Evolutionary conservation across 768 basidiomycete genomes (phyloP), one percentile per base, ranked within the genome.

Genomic region (Hydnomerulius pinastri): DNA sequence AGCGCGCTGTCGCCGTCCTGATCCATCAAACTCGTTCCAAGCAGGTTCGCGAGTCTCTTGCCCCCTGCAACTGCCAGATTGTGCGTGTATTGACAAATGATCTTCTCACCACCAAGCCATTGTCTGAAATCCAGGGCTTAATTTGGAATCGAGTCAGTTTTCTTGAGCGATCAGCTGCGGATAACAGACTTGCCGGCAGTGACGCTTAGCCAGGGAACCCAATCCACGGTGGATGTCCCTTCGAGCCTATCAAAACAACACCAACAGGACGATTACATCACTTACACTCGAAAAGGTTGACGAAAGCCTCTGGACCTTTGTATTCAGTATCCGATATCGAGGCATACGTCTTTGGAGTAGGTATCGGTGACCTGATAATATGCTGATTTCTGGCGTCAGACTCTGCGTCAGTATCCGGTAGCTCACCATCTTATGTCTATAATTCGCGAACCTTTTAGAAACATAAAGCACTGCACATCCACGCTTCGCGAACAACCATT

Each of bases 401-500:
- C 29, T 0, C n/a, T n/a, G 7, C 36, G 37, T 18, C 25, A 27
- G 27, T 28, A 32, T 17, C 4, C 12, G 32, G 32, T 38, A 46
- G 10, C 9, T 5, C 9, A 38, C 25, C 76, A 25, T n/a, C n/a
- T n/a, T n/a, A n/a, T n/a, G n/a, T n/a, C n/a, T n/a, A n/a, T n/a
- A n/a, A n/a, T n/a, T n/a, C n/a, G n/a, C n/a, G n/a, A 50, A 81
- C 82, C 80, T 68, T 48, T 72, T 76, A 0, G 90, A 87, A 5
- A 90, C 87, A 62, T 93, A 94, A 15, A 94, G 71, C 15, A 86
- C 72, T 0, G 88, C 83, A 39, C 77, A 82, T 1, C 81, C 73
- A 4, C 91, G 77, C 64, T 89, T 86, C 4, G 81, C 75, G 57
- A 77, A 84, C 2, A 92, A 70, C 91, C 92, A 95, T 68, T 94